Conservation (phyloP, 2,329 filamentous ascomycete species). For the Hymenoscyphus infarciens region DNA sequence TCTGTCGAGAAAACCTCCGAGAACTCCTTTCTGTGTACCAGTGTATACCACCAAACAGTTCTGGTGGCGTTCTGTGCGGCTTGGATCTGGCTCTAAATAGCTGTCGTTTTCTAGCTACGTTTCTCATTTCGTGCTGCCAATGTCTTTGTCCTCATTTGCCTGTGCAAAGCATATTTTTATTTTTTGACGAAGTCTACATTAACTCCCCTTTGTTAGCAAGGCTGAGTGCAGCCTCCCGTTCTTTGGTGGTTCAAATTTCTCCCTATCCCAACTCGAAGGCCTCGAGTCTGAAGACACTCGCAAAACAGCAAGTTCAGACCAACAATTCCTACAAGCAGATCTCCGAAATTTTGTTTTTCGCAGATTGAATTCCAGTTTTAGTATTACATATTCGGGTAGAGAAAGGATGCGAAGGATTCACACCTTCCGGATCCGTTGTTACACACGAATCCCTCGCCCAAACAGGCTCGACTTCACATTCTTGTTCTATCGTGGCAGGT, state of each 20-base stretch:
- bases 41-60: neutral
- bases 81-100: neutral
- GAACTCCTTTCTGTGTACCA: neutral
- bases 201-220: neutral
- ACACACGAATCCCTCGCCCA: neutral
- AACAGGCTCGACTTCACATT: neutral
- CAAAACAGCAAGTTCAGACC: neutral
- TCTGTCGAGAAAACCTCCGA: neutral
- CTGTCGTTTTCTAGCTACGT: neutral
- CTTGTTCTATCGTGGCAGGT: neutral
- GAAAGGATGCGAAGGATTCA: conserved; percentile 2
- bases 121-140: neutral
- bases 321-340: neutral
- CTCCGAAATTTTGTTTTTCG: neutral
- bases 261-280: neutral
- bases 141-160: neutral
- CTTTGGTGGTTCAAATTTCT: neutral
- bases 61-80: neutral
- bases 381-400: neutral
- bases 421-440: neutral
- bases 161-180: neutral
- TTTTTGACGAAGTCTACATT: neutral
- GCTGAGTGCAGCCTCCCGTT: neutral
- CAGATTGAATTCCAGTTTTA: neutral
- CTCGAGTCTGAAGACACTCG: neutral